Conservation (phyloP, 139 green algal genomes). For the Chlamydomonas asymmetrica region DNA sequence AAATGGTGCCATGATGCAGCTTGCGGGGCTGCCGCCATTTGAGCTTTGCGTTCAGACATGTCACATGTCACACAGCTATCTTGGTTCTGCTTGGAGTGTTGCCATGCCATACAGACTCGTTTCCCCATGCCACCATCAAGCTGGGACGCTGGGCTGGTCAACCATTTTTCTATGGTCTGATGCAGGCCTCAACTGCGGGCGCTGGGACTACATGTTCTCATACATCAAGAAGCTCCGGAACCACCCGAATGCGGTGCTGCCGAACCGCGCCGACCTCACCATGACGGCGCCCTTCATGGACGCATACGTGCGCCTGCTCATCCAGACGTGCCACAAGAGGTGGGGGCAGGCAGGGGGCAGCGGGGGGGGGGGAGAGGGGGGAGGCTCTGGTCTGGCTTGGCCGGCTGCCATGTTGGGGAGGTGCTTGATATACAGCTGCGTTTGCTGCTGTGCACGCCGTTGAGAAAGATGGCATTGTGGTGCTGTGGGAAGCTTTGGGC, state of each 20-base stretch:
- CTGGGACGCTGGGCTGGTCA: neutral
- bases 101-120: too few relatives aligned
- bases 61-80: too few relatives aligned
- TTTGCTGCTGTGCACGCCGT: too few relatives aligned
- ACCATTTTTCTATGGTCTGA: neutral
- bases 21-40: too few relatives aligned
- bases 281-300: conserved; percentile 87
- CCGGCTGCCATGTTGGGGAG: too few relatives aligned
- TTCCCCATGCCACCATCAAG: too few relatives aligned
- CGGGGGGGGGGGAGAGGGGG: neutral
- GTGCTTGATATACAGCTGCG: too few relatives aligned
- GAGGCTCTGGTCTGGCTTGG: too few relatives aligned
- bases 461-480: too few relatives aligned
- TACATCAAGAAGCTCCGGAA: conserved; percentile 87
- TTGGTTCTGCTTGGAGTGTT: too few relatives aligned
- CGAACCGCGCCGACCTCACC: conserved; percentile 71
- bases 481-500: neutral
- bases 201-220: conserved; percentile 93
- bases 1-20: too few relatives aligned
- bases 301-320: conserved; percentile 83
- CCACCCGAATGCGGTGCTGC: conserved; percentile 76
- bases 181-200: conserved; percentile 85
- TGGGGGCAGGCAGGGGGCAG: neutral
- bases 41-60: too few relatives aligned
- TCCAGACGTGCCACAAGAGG: conserved; percentile 85